Conservation (phyloP, 495 filamentous ascomycete genomes). For the Lepraria neglecta region DNA sequence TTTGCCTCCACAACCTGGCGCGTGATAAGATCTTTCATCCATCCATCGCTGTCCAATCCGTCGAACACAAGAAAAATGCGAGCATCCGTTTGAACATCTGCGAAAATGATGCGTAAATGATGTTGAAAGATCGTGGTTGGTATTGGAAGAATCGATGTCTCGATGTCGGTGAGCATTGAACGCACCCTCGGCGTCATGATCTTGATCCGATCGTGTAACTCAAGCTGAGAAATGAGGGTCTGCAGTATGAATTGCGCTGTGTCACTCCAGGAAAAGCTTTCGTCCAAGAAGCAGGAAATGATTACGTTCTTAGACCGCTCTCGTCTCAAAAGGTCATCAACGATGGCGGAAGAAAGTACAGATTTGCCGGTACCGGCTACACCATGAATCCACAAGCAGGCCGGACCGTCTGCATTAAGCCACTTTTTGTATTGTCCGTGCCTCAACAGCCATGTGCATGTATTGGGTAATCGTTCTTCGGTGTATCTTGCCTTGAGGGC, state of each 20-base stretch:
- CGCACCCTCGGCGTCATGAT: neutral
- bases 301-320: neutral
- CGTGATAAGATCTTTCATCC: neutral
- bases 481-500: neutral
- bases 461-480: neutral
- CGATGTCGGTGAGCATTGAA: neutral
- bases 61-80: neutral
- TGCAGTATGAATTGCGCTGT: neutral
- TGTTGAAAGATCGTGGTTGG: neutral
- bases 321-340: neutral
- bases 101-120: neutral
- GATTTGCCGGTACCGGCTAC: neutral
- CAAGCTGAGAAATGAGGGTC: neutral
- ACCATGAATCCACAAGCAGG: slow-evolving; percentile 3
- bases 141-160: neutral
- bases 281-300: slow-evolving; percentile 2
- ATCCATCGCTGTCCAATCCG: neutral
- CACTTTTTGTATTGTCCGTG: neutral
- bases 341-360: slow-evolving; percentile 1
- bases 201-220: neutral
- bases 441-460: neutral
- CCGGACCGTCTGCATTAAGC: neutral
- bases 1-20: slow-evolving; percentile 2
- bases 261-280: neutral
- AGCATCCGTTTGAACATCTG: neutral